Base-by-base conservation (phyloP, 345 rosid species). In the Jatropha curcas region DNA sequence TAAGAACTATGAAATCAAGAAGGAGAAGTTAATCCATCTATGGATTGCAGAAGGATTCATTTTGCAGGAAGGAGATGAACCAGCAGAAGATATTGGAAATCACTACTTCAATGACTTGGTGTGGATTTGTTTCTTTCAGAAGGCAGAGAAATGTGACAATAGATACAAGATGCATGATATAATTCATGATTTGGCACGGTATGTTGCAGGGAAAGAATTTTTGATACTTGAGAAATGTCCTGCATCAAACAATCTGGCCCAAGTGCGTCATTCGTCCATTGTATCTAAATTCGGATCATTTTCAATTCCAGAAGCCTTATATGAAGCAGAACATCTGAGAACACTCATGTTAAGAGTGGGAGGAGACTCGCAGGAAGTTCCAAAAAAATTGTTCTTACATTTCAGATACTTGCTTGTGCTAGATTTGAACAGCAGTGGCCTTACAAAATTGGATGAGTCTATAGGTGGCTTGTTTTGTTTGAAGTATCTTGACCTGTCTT, bases 161-260 rank as follows among this genome's bases (percentile, higher is more conserved):
- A 13, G 66, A 46, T 46, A 46, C 51, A 46, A 13, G 12, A 46
- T 46, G 51, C 28, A 61, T 61, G 48, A 61, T 61, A 19, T 61
- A 25, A 35, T 61, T 33, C 66, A 61, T 61, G 66, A 61, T 34
- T 46, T 61, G 17, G 66, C 28, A 61, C 66, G 10, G 35, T 61
- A 6, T 20, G 11, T 61, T 35, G 25, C 25, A 61, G 46, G 66
- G n/a, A 35, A 61, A 33, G 66, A 61, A 20, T 33, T 19, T 61
- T 1, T 35, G 12, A 61, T 20, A 33, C 24, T 20, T 1, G 66
- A 61, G 66, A 11, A 33, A 14, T 11, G 24, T 35, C 66, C 25
- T 19, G 24, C 22, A 4, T 35, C 66, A 16, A 1, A 3, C 35
- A 20, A 22, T 35, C 66, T 35, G 20, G 16, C 13, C 1, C 16